Evolutionary conservation across 2,329 filamentous ascomycete species (phyloP).

Genomic region (Diaporthe velutina): DNA sequence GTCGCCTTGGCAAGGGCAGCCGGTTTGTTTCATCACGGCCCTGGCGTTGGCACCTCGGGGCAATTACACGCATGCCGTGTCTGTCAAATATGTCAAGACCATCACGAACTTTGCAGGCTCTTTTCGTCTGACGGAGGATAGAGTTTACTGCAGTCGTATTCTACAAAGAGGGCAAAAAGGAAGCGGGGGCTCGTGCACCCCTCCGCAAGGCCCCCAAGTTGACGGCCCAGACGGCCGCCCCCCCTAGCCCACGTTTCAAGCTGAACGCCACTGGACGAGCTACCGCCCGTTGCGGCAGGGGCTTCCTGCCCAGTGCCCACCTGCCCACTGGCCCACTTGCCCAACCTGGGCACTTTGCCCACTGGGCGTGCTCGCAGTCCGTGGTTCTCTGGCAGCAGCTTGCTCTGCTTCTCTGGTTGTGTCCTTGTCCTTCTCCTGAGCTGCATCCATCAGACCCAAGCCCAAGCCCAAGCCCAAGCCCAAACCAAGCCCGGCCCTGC

Average conservation of each 20-base stretch:
- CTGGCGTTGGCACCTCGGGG: neutral
- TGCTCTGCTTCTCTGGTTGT: neutral
- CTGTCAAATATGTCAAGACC: neutral
- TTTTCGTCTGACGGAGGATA: neutral
- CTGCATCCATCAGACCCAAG: constrained; percentile 30
- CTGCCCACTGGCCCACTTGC: neutral
- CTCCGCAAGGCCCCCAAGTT: constrained; percentile 13
- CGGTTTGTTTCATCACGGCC: constrained; percentile 15
- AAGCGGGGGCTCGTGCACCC: constrained; percentile 19
- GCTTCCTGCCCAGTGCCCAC: constrained; percentile 24
- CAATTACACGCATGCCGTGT: neutral
- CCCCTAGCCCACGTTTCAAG: constrained; percentile 32
- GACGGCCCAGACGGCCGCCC: constrained; percentile 18
- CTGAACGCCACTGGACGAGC: constrained; percentile 34
- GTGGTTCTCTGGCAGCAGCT: neutral
- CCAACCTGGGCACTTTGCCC: neutral
- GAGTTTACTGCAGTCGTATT: constrained; percentile 19
- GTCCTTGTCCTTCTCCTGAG: neutral
- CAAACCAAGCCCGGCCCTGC: neutral
- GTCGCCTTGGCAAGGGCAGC: constrained; percentile 2
- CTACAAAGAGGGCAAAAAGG: constrained; percentile 10
- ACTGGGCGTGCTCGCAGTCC: neutral
- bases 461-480: no score
- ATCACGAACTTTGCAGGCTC: neutral
- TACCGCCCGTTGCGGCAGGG: constrained; percentile 30